A percentile compares a stretch with the other conserved stretches of the same genome.
These are phyloP conservation scores for Phytophthora melonis DNA, from an alignment of 352 stramenopile species.

Conservation along the genomic window DNA sequence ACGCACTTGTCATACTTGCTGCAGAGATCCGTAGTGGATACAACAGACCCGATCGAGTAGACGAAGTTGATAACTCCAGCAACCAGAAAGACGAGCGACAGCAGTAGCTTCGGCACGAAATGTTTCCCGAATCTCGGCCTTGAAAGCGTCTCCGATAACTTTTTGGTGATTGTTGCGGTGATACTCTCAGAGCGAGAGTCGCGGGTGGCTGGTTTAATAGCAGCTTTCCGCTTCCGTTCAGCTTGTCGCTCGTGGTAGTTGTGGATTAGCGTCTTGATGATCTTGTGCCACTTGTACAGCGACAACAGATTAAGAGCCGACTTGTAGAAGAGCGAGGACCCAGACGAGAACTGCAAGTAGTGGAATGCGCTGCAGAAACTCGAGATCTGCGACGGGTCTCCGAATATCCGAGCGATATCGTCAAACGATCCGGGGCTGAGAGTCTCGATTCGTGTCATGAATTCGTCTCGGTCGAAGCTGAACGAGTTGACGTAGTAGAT, in stretches of 20 bases:
- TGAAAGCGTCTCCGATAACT: not conserved
- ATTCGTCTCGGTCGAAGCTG: constrained; percentile 45
- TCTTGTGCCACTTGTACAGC: constrained; percentile 61
- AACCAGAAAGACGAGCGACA: constrained; percentile 46
- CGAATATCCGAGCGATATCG: constrained; percentile 45
- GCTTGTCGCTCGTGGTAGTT: constrained; percentile 35
- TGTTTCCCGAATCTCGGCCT: constrained; percentile 25
- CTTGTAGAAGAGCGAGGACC: constrained; percentile 45
- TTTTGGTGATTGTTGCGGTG: constrained; percentile 15
- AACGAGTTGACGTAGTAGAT: constrained; percentile 49
- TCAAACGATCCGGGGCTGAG: constrained; percentile 38
- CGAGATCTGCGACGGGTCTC: constrained; percentile 46
- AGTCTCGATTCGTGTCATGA: constrained; percentile 33
- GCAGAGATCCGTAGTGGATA: constrained; percentile 40
- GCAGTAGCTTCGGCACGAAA: constrained; percentile 34
- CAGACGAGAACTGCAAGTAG: constrained; percentile 41
- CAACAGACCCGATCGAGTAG: constrained; percentile 45
- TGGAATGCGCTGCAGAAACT: constrained; percentile 50
- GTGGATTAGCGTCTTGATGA: constrained; percentile 45
- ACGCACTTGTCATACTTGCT: constrained; percentile 46
- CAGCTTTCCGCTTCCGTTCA: constrained; percentile 16
- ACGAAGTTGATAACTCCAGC: constrained; percentile 33
- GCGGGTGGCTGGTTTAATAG: constrained; percentile 8
- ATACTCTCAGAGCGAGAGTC: constrained; percentile 9
- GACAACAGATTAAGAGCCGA: constrained; percentile 47